Evolutionary conservation across 129 eudicot genomes (phyloP).

Genomic region (Escallonia herrerae): DNA sequence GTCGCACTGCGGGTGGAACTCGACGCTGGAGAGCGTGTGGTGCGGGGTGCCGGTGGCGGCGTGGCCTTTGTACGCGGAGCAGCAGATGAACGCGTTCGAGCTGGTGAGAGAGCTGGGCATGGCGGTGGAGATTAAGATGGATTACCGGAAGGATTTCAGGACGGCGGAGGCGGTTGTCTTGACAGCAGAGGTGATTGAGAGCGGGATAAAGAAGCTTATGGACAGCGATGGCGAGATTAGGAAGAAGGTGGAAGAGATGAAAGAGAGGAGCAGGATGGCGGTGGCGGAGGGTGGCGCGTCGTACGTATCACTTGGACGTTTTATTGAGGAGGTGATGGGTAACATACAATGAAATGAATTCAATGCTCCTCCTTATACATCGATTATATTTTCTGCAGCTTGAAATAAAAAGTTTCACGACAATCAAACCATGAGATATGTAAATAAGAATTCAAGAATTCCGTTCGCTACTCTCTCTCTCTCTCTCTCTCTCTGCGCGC

Average conservation of each 20-base stretch:
- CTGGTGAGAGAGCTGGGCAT: constrained; percentile 28
- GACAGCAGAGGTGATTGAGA: constrained; percentile 12
- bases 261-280: background rate
- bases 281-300: constrained; percentile 17
- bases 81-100: constrained; percentile 30
- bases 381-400: no score
- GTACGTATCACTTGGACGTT: background rate
- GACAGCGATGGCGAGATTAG: constrained; percentile 3
- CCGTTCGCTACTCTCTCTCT: no score
- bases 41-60: constrained; percentile 36
- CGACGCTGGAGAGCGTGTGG: constrained; percentile 36
- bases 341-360: no score
- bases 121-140: constrained; percentile 37
- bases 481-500: no score
- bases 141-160: constrained; percentile 7
- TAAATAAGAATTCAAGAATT: no score
- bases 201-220: constrained; percentile 9
- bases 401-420: no score
- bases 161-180: background rate
- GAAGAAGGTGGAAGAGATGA: constrained; percentile 12
- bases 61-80: constrained; percentile 40
- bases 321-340: background rate
- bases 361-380: no score
- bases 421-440: no score
- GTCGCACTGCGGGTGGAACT: constrained; percentile 53